A percentile compares a stretch with the other conserved stretches of the same genome.
Evolutionary conservation across 2,329 filamentous ascomycete species (phyloP).

Genomic region (Xylaria sp.): DNA sequence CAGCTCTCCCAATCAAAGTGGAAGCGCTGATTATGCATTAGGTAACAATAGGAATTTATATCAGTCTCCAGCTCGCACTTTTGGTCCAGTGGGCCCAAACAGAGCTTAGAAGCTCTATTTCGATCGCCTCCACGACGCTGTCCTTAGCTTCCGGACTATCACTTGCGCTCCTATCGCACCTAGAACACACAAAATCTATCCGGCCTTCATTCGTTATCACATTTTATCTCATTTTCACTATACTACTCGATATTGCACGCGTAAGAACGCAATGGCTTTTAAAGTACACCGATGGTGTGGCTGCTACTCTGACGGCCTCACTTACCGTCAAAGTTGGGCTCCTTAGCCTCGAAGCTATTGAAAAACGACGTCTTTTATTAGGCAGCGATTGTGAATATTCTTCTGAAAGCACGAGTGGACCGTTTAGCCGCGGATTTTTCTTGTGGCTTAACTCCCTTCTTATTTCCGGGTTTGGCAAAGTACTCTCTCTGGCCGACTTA

Average conservation of each 20-base stretch:
- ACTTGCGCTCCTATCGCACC: constrained; percentile 21
- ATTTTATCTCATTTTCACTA: constrained; percentile 18
- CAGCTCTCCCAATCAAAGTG: background rate
- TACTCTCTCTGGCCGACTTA: constrained; percentile 24
- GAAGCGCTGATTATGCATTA: constrained; percentile 9
- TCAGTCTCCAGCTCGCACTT: constrained; percentile 24
- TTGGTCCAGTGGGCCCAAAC: constrained; percentile 19
- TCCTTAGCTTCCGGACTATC: constrained; percentile 26
- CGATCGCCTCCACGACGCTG: constrained; percentile 22
- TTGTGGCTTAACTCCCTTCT: constrained; percentile 29
- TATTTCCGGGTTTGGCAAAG: constrained; percentile 24
- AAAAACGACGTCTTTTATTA: constrained; percentile 17
- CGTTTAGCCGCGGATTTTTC: constrained; percentile 26
- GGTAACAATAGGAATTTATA: constrained; percentile 17
- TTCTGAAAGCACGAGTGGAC: constrained; percentile 23
- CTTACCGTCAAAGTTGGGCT: constrained; percentile 18
- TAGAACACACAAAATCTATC: constrained; percentile 27
- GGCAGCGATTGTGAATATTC: constrained; percentile 14
- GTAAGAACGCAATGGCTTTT: constrained; percentile 29
- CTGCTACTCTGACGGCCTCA: constrained; percentile 21
- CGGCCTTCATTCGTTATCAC: constrained; percentile 27
- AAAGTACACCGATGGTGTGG: constrained; percentile 4
- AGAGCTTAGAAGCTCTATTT: constrained; percentile 17
- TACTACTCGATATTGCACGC: constrained; percentile 19
- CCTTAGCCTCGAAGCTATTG: constrained; percentile 20